phyloP scores from a whole-genome alignment of 2,329 filamentous ascomycete genomes.

The Penicillium sp. region DNA sequence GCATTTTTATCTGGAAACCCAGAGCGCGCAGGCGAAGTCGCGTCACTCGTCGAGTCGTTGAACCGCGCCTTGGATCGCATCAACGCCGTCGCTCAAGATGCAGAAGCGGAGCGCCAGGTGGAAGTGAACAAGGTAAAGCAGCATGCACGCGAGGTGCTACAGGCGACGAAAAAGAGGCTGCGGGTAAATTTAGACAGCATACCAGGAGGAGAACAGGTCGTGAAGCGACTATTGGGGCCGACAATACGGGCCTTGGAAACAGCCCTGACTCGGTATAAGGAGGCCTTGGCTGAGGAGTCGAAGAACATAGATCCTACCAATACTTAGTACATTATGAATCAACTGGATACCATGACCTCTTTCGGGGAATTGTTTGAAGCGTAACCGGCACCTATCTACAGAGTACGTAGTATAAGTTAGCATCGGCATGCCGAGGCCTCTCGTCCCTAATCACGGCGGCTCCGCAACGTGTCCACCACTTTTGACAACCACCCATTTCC shows the following conservation, averaged over 20 bases:
- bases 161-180: conserved; percentile 74
- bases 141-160: conserved; percentile 72
- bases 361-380: background rate
- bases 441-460: conserved; percentile 23
- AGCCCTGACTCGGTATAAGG: conserved; percentile 73
- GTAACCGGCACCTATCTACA: background rate
- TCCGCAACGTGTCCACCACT: conserved; percentile 25
- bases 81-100: conserved; percentile 76
- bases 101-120: conserved; percentile 74
- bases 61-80: conserved; percentile 78
- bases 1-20: conserved; percentile 88
- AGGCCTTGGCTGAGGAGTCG: conserved; percentile 68
- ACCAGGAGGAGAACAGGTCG: conserved; percentile 75
- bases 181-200: conserved; percentile 69
- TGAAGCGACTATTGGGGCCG: conserved; percentile 76
- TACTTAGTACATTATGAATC: conserved; percentile 12
- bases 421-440: conserved; percentile 52
- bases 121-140: conserved; percentile 69
- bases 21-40: conserved; percentile 78
- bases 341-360: background rate
- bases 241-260: conserved; percentile 72
- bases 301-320: conserved; percentile 31
- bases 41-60: conserved; percentile 81
- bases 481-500: conserved; percentile 3
- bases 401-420: background rate